Evolutionary conservation across 2,329 filamentous ascomycete genomes (phyloP), one percentile per base, ranked within the genome.

Genomic region (Alternaria rosae): DNA sequence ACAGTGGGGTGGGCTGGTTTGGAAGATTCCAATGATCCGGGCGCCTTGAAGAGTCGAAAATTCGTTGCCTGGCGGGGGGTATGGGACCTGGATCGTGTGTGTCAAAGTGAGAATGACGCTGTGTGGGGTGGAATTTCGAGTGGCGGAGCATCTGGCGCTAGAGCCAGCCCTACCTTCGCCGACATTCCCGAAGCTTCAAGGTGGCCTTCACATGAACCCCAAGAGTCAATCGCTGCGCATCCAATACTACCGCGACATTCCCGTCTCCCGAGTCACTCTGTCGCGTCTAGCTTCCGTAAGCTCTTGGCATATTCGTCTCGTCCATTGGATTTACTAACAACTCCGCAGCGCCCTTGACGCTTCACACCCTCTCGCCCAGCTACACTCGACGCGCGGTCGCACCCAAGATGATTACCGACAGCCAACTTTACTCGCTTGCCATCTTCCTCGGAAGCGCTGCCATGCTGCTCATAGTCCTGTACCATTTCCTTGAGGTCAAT

Each of bases 401-500:
- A 30, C 43, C 72, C 83, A 92, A 74, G 51, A 99, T 99, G 95
- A 98, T 99, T 79, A 91, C 94, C 79, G 95, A 99, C 88, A 84
- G 87, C 79, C 90, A 95, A 69, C 90, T 99, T 74, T 97, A 98
- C 86, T 87, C 87, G 66, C 88, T 99, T 28, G 94, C 95, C 80
- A 89, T 98, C 79, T 94, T 97, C 80, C 91, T 99, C 62, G 95
- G 95, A 83, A 91, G 89, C 57, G 87, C 90, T 42, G 89, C 94
- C 66, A 94, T 98, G 92, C 85, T 97, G 45, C 86, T 99, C 65
- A 97, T 98, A 69, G 89, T 99, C 28, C 82, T 97, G 26, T 98
- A 99, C 82, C 93, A 98, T 81, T 98, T 96, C 83, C 89, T 99
- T 74, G 94, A 98, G 80, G 88, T 97, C 83, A 98, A 99, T 77